Base-by-base conservation (phyloP, 2,329 filamentous ascomycete species). In the Trichophyton mentagrophytes region DNA sequence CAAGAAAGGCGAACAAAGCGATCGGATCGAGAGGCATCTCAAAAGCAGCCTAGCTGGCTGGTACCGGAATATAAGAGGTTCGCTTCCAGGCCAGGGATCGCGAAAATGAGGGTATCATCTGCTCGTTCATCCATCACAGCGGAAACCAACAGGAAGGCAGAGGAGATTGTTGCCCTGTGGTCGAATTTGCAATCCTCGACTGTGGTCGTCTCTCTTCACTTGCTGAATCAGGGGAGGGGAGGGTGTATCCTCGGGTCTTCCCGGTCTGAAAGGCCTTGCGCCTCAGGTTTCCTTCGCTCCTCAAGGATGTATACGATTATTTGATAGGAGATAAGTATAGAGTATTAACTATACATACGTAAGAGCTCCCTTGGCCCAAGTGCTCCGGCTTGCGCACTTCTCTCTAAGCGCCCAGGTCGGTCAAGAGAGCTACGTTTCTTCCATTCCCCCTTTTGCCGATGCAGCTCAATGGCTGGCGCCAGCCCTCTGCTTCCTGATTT, bases 181-280 rank as follows among this genome's bases (percentile, higher is more conserved):
- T 55, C 13, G 49, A 55, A 25, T 55, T 55, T 55, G 25, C 49
- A 55, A 55, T 55, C 25, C 49, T 55, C 49, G 27, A 55, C 49
- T 55, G 27, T 25, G 25, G 30, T 55, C 49, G 49, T 27, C 49
- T 27, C 22, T 27, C 25, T 55, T 27, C 15, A 25, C 20, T 33
- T 33, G 27, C 49, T 33, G 15, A 15, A 33, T 9, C 25, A 15
- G 25, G 27, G 47, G 25, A 13, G 25, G 27, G 47, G 47, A 17
- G 2, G 49, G 33, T 36, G 25, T 42, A 13, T 30, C 30, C 49
- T 55, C 49, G 25, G 49, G 25, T 55, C 49, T 55, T 6, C 49
- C 49, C 13, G 49, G 49, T 17, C 49, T 49, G 13, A 20, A 25
- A 49, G 22, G 49, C n/a, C 30, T 36, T 55, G 33, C 6, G 25